phyloP scores from a whole-genome alignment of 225 moss, liverwort and hornwort genomes.

The Marchantia paleacea region DNA sequence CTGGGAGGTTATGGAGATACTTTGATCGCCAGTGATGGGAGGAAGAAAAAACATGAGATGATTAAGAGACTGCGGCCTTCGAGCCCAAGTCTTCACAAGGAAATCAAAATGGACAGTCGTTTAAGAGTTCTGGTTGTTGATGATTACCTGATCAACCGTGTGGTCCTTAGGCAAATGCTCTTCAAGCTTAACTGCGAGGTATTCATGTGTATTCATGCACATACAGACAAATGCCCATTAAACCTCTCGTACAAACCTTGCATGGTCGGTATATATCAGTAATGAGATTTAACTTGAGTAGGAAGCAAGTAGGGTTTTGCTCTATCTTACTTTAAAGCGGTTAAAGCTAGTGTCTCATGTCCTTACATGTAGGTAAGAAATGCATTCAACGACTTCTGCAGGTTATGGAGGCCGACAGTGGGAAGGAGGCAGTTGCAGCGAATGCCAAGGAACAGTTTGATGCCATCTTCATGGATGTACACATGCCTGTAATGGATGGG shows the following conservation, averaged over 20 bases:
- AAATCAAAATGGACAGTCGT: slow-evolving; percentile 18
- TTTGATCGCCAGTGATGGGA: slow-evolving; percentile 18
- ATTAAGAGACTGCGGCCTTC: slow-evolving; percentile 17
- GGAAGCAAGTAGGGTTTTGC: background rate
- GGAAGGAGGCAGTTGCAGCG: slow-evolving; percentile 47
- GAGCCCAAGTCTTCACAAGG: slow-evolving; percentile 18
- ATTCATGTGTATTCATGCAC: background rate
- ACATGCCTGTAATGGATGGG: slow-evolving; percentile 51
- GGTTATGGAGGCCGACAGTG: slow-evolving; percentile 47
- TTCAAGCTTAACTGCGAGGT: slow-evolving; percentile 50
- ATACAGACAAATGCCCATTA: background rate
- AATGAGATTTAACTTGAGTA: no score
- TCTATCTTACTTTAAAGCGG: background rate
- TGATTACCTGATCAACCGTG: slow-evolving; percentile 42
- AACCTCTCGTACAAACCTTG: background rate
- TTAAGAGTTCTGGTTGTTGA: slow-evolving; percentile 43
- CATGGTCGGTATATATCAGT: no score
- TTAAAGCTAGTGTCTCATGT: background rate
- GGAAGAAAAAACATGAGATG: background rate
- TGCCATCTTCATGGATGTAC: slow-evolving; percentile 54
- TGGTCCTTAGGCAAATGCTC: slow-evolving; percentile 51
- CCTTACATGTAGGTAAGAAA: background rate
- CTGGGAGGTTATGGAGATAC: slow-evolving; percentile 57
- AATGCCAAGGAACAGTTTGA: slow-evolving; percentile 42
- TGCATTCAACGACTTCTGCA: slow-evolving; percentile 12